A percentile compares a stretch with the other conserved stretches of the same genome.
Evolutionary conservation across 805 yeast species (phyloP).

Genomic region (Danielia reshetovae): DNA sequence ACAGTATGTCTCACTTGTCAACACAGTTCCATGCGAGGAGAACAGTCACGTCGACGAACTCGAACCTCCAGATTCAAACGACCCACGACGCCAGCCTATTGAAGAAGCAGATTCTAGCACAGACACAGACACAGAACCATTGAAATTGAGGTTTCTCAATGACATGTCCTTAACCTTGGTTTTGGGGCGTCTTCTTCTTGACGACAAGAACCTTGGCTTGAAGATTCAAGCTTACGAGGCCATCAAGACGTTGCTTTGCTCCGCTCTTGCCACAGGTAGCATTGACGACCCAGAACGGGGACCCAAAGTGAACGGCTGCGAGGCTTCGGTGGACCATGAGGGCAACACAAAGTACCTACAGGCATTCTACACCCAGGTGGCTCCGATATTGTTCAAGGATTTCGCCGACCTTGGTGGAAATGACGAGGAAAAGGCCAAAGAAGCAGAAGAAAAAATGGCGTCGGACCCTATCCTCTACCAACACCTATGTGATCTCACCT

Average conservation of each 20-base stretch:
- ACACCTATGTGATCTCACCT: slow-evolving; percentile 65
- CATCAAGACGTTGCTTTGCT: slow-evolving; percentile 66
- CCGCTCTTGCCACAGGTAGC: slow-evolving; percentile 21
- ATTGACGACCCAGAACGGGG: slow-evolving; percentile 7
- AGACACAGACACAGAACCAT: neutral
- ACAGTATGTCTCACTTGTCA: slow-evolving; percentile 68
- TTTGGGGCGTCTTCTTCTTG: slow-evolving; percentile 55
- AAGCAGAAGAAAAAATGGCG: slow-evolving; percentile 7
- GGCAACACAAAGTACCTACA: slow-evolving; percentile 43
- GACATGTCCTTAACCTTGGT: slow-evolving; percentile 58
- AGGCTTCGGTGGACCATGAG: slow-evolving; percentile 3
- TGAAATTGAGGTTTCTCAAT: slow-evolving; percentile 38
- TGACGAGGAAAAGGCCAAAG: neutral
- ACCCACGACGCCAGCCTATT: neutral
- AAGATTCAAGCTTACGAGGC: slow-evolving; percentile 85
- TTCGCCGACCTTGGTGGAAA: slow-evolving; percentile 33
- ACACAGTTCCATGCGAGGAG: slow-evolving; percentile 28
- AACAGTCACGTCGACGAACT: slow-evolving; percentile 22
- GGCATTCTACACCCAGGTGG: slow-evolving; percentile 61
- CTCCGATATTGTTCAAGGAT: slow-evolving; percentile 51
- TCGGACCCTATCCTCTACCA: slow-evolving; percentile 45
- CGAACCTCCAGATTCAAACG: slow-evolving; percentile 20
- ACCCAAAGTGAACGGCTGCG: slow-evolving; percentile 5
- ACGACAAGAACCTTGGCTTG: slow-evolving; percentile 65
- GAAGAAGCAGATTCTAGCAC: slow-evolving; percentile 1